These are phyloP conservation scores for Penicillium sp. DNA, from an alignment of 2,329 filamentous ascomycete genomes.

Conservation along the genomic window DNA sequence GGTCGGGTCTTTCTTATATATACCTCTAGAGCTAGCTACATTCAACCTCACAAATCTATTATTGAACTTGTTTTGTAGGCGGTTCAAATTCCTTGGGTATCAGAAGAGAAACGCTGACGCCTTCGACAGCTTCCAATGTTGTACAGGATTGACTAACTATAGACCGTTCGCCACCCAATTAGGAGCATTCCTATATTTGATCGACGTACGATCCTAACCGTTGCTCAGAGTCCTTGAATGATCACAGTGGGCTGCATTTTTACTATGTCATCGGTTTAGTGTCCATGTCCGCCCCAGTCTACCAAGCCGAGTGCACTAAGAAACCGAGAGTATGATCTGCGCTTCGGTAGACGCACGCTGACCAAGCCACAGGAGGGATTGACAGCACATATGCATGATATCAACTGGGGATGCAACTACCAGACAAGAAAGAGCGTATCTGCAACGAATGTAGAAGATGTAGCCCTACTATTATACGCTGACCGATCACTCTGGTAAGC, in stretches of 20 bases:
- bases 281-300: constrained; percentile 56
- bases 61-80: not conserved
- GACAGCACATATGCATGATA: not conserved
- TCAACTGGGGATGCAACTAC: constrained; percentile 1
- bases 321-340: constrained; percentile 58
- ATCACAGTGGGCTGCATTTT: constrained; percentile 55
- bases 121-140: constrained; percentile 43
- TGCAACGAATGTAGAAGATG: constrained; percentile 12
- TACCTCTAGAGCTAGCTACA: not conserved
- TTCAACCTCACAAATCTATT: not conserved
- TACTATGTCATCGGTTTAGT: constrained; percentile 48
- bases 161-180: constrained; percentile 60
- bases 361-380: constrained; percentile 45
- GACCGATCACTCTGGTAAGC: not conserved
- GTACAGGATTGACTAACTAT: constrained; percentile 51
- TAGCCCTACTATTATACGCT: not conserved
- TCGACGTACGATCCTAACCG: constrained; percentile 58
- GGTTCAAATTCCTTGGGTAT: not conserved
- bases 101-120: not conserved
- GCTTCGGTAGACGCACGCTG: constrained; percentile 54
- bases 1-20: not conserved
- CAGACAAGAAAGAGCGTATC: not conserved
- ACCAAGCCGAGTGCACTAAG: constrained; percentile 45
- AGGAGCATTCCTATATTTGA: constrained; percentile 55
- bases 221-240: constrained; percentile 56